Evolutionary conservation across 148 eudicot genomes (phyloP), one percentile per base, ranked within the genome.

Genomic region (Fagopyrum tataricum): DNA sequence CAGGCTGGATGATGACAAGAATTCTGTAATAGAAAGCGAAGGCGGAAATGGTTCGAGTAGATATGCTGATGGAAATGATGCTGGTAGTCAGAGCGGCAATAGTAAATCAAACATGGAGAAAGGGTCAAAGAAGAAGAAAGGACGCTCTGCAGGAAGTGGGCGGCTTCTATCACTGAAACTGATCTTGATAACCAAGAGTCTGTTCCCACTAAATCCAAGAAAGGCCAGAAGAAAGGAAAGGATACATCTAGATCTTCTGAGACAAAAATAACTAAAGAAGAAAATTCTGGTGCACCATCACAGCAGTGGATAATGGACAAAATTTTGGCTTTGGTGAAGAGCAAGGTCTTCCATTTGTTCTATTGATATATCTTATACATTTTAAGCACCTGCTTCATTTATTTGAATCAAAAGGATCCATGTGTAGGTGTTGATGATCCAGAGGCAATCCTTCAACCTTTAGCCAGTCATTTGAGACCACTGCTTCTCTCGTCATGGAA

Each of bases 111-210:
- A 75, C 44, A 26, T 58, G 52, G 98, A 94, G 71, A 90, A 82
- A 84, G 89, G 90, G 18, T 84, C 93, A n/a, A 91, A 81, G 80
- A 95, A 88, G 88, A 95, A 92, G 81, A 90, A 84, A 78, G 99
- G 97, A 75, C 92, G 83, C 82, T 79, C 91, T n/a, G 23, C 76
- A 20, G 92, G 87, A 51, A 87, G 75, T 74, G 43, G 82, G 4
- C 87, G 81, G 73, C 70, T 59, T 85, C 79, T 68, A 73, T 80
- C 53, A 46, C 73, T 77, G 97, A 91, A 77, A 81, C 44, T 78
- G 84, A 77, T 81, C 70, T 78, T 21, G 97, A 90, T 75, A 74
- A 76, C 75, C 89, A 88, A 77, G 99, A 95, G 44, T 59, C 82
- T 56, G 48, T 81, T 61, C 79, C 95, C 44, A 74, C 81, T 51